phyloP scores from a whole-genome alignment of 108 stramenopile genomes.

The Fistulifera pelliculosa region DNA sequence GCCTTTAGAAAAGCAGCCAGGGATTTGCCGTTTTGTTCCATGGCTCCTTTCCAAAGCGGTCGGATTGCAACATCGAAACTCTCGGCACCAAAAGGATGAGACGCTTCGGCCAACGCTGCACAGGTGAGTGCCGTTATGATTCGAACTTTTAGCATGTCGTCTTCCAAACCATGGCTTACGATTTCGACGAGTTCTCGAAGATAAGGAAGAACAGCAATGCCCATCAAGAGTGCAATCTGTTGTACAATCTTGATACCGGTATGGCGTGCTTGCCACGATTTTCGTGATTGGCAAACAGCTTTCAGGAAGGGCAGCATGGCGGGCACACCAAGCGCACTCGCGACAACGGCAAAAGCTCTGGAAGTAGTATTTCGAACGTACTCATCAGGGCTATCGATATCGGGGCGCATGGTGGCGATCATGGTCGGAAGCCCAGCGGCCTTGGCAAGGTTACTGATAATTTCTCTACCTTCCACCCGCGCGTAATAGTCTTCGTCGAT shows the following conservation, averaged over 20 bases:
- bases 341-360: slow-evolving; percentile 97
- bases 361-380: slow-evolving; percentile 98
- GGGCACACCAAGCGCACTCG: slow-evolving; percentile 95
- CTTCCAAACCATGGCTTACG: slow-evolving; percentile 91
- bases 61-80: slow-evolving; percentile 97
- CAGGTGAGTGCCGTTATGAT: slow-evolving; percentile 95
- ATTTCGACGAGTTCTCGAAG: slow-evolving; percentile 92
- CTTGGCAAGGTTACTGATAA: slow-evolving; percentile 98
- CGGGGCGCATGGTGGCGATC: slow-evolving; percentile 99
- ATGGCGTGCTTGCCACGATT: slow-evolving; percentile 98
- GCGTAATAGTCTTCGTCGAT: slow-evolving; percentile 99
- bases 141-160: slow-evolving; percentile 96
- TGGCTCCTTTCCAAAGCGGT: slow-evolving; percentile 97
- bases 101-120: slow-evolving; percentile 94
- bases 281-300: slow-evolving; percentile 95
- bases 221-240: slow-evolving; percentile 97
- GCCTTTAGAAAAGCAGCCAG: slow-evolving; percentile 98
- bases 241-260: slow-evolving; percentile 99
- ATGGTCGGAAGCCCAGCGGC: slow-evolving; percentile 99
- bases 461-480: slow-evolving; percentile 95
- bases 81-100: slow-evolving; percentile 98
- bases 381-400: slow-evolving; percentile 98
- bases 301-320: slow-evolving; percentile 96
- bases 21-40: slow-evolving; percentile 95
- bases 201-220: slow-evolving; percentile 97